phyloP scores from a whole-genome alignment of 1,284 basidiomycete species.

The Meira miltonrushii region DNA sequence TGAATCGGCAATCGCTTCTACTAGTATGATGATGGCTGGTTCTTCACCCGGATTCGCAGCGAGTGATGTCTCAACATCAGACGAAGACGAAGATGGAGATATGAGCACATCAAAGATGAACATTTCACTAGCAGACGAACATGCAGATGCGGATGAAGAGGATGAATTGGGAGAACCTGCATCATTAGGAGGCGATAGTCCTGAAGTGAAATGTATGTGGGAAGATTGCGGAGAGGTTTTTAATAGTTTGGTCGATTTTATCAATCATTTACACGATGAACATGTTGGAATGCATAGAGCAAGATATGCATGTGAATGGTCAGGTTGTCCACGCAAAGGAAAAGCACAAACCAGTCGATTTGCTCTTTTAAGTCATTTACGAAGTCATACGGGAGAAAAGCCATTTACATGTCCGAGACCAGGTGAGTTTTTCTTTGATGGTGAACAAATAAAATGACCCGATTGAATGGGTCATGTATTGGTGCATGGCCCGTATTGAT shows the following conservation, averaged over 20 bases:
- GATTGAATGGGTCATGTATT: background rate
- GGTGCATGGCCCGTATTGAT: too few relatives aligned
- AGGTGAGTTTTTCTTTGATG: constrained; percentile 57
- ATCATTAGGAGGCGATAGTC: constrained; percentile 12
- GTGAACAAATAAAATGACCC: background rate
- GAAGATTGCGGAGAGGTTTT: constrained; percentile 69
- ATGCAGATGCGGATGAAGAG: constrained; percentile 26
- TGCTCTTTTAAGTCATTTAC: constrained; percentile 76
- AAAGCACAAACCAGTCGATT: constrained; percentile 79
- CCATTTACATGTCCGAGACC: constrained; percentile 76
- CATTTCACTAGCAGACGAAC: background rate
- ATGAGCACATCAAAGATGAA: background rate
- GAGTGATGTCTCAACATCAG: constrained; percentile 7
- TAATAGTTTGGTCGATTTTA: constrained; percentile 65
- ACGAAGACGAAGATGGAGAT: background rate
- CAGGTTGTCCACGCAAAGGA: constrained; percentile 69
- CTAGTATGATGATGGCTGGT: background rate
- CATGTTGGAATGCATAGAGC: constrained; percentile 81
- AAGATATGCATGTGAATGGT: constrained; percentile 83
- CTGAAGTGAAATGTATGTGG: constrained; percentile 62
- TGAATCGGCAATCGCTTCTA: background rate
- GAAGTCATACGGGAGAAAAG: constrained; percentile 79
- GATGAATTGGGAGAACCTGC: constrained; percentile 15
- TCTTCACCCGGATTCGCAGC: background rate
- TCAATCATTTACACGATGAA: constrained; percentile 69